phyloP scores from a whole-genome alignment of 768 basidiomycete genomes.

The Leccinellum albellum region DNA sequence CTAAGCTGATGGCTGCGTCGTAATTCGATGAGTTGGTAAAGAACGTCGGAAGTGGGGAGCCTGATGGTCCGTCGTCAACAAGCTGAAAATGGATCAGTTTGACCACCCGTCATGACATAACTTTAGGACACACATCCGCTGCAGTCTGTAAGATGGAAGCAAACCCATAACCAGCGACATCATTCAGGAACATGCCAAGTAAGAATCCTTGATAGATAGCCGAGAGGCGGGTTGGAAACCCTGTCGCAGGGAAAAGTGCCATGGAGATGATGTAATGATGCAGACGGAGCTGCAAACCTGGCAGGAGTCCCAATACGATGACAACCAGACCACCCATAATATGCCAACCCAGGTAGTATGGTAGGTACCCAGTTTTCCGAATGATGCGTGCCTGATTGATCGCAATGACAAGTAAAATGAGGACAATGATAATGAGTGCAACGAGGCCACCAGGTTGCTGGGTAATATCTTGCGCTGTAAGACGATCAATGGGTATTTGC shows the following conservation, averaged over 20 bases:
- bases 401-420: slow-evolving; percentile 56
- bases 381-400: slow-evolving; percentile 80
- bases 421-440: slow-evolving; percentile 62
- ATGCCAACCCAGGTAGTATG: slow-evolving; percentile 75
- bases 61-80: slow-evolving; percentile 64
- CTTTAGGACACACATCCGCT: slow-evolving; percentile 48
- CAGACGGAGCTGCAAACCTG: slow-evolving; percentile 63
- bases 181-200: slow-evolving; percentile 79
- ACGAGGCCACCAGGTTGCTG: slow-evolving; percentile 64
- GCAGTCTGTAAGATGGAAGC: slow-evolving; percentile 76
- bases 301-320: slow-evolving; percentile 64
- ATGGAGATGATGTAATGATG: slow-evolving; percentile 85
- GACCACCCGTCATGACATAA: neutral
- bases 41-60: slow-evolving; percentile 67
- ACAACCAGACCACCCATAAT: slow-evolving; percentile 60
- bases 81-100: slow-evolving; percentile 43
- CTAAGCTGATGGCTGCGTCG: slow-evolving; percentile 50
- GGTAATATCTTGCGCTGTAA: slow-evolving; percentile 65
- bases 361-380: slow-evolving; percentile 80
- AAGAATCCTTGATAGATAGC: slow-evolving; percentile 80
- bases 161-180: slow-evolving; percentile 74
- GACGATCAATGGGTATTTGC: slow-evolving; percentile 71
- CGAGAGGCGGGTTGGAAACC: slow-evolving; percentile 75
- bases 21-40: slow-evolving; percentile 71
- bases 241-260: slow-evolving; percentile 70